phyloP scores from a whole-genome alignment of 768 basidiomycete genomes.

The Trametes cubensis region DNA sequence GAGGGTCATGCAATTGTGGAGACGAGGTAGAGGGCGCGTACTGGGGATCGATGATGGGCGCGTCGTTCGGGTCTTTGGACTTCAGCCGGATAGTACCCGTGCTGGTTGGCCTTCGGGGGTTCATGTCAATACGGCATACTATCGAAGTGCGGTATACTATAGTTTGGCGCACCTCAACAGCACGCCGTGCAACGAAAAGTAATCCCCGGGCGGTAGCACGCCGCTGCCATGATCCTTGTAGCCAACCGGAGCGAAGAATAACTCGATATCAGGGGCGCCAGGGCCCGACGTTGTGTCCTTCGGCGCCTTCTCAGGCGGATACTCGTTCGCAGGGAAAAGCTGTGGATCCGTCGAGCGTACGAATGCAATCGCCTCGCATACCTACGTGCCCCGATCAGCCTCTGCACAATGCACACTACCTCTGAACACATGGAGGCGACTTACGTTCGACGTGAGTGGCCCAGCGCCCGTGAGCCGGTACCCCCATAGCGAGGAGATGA shows the following conservation, averaged over 20 bases:
- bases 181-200: conserved; percentile 32
- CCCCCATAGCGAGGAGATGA: conserved; percentile 36
- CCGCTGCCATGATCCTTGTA: conserved; percentile 25
- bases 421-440: conserved; percentile 23
- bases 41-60: conserved; percentile 49
- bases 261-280: conserved; percentile 40
- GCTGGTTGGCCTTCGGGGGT: conserved; percentile 44
- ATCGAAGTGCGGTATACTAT: not conserved
- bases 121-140: not conserved
- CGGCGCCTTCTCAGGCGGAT: conserved; percentile 6
- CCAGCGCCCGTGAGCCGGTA: conserved; percentile 53
- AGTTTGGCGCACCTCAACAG: conserved; percentile 32
- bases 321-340: conserved; percentile 43
- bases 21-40: conserved; percentile 24
- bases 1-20: not conserved
- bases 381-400: conserved; percentile 23
- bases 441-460: conserved; percentile 56
- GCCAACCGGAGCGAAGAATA: conserved; percentile 34
- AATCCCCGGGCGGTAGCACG: conserved; percentile 21
- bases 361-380: conserved; percentile 55
- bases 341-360: conserved; percentile 49
- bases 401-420: not conserved
- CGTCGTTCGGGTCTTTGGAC: conserved; percentile 44
- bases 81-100: conserved; percentile 43
- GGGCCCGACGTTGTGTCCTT: conserved; percentile 38